Evolutionary conservation across 139 green algal species (phyloP).

Genomic region (Deuterostichococcus epilithicus): DNA sequence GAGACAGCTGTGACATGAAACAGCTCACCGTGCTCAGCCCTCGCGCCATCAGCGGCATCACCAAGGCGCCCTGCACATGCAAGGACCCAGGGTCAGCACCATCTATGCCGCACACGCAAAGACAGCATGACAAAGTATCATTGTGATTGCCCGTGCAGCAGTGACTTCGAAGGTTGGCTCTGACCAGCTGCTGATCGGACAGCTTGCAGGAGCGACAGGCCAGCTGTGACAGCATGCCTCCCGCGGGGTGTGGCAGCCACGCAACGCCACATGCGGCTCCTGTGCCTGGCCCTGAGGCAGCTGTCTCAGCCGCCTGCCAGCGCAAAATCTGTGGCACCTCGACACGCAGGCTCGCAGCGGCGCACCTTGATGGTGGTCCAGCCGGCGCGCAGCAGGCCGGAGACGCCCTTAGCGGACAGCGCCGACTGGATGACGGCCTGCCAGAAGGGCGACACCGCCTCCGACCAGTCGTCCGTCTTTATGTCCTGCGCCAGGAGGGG

Average conservation of each 20-base stretch:
- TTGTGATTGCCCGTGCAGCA: no score
- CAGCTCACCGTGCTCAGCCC: conserved; percentile 66
- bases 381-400: conserved; percentile 77
- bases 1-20: no score
- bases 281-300: background rate
- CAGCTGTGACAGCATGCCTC: no score
- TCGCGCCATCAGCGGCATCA: conserved; percentile 93
- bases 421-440: conserved; percentile 84
- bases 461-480: conserved; percentile 76
- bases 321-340: background rate
- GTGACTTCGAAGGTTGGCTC: no score
- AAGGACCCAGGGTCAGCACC: background rate
- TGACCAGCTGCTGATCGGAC: no score
- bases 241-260: no score
- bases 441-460: conserved; percentile 95
- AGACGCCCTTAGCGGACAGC: conserved; percentile 67
- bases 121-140: background rate
- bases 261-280: background rate
- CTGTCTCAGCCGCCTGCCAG: background rate
- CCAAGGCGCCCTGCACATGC: conserved; percentile 68
- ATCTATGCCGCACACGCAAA: background rate
- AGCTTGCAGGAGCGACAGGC: no score
- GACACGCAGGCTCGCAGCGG: background rate
- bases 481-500: conserved; percentile 47
- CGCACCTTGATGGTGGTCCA: conserved; percentile 83